These are phyloP conservation scores for Tulasnella sp. DNA, from an alignment of 768 basidiomycete genomes.

Conservation along the genomic window DNA sequence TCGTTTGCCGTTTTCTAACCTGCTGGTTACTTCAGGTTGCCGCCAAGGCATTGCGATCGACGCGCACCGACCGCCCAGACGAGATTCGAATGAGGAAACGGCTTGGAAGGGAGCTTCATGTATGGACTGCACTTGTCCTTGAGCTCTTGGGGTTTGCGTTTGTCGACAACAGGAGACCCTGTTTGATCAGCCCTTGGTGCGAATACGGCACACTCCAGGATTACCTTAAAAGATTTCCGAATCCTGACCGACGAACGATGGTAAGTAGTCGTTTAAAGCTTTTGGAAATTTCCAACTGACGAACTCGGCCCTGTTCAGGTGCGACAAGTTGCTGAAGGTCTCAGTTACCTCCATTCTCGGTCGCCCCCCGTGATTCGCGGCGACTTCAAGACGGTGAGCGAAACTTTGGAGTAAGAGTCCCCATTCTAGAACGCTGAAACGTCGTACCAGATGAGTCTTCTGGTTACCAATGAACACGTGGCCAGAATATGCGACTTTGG, in stretches of 20 bases:
- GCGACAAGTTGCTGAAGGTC: no score
- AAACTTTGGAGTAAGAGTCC: no score
- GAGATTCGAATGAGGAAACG: background rate
- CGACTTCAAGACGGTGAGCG: no score
- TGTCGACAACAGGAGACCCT: conserved; percentile 24
- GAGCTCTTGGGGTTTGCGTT: background rate
- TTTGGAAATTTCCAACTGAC: background rate
- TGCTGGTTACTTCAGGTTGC: background rate
- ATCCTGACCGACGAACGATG: conserved; percentile 39
- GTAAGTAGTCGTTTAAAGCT: conserved; percentile 33
- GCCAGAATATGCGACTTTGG: no score
- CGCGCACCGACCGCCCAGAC: background rate
- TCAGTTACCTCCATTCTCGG: no score
- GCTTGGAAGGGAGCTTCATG: background rate
- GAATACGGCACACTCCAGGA: conserved; percentile 44
- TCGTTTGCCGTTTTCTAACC: no score
- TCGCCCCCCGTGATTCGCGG: no score
- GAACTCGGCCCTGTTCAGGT: conserved; percentile 8
- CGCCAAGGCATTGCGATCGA: background rate
- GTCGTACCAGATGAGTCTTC: no score
- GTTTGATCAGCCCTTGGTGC: conserved; percentile 55
- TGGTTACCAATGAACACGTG: no score
- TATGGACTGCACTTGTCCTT: background rate
- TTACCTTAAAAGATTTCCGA: conserved; percentile 39
- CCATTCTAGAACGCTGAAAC: no score